phyloP scores from a whole-genome alignment of 2,329 filamentous ascomycete species.

The Biscogniauxia marginata region DNA sequence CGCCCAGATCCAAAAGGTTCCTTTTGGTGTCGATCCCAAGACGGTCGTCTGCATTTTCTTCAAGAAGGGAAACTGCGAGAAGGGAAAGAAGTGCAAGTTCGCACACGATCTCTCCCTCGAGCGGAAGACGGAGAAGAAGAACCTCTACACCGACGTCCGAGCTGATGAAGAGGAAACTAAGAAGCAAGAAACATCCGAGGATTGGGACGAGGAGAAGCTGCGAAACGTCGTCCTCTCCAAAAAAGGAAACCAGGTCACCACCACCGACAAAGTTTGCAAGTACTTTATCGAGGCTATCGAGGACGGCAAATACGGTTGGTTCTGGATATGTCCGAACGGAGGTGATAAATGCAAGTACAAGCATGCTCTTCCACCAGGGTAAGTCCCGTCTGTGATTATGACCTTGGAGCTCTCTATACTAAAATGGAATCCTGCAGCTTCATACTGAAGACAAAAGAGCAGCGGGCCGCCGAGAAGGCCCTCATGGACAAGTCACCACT shows the following conservation, averaged over 20 bases:
- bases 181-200: conserved; percentile 88
- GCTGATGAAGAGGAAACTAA: conserved; percentile 73
- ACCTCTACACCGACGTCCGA: conserved; percentile 82
- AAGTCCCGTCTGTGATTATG: conserved; percentile 40
- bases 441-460: conserved; percentile 95
- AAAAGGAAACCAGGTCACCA: conserved; percentile 93
- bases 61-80: conserved; percentile 97
- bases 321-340: conserved; percentile 96
- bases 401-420: conserved; percentile 2
- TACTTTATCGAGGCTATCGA: conserved; percentile 96
- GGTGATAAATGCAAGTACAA: conserved; percentile 98
- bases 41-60: conserved; percentile 94
- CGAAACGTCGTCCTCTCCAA: conserved; percentile 89
- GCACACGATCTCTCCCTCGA: conserved; percentile 87
- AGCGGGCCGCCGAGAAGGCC: conserved; percentile 92
- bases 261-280: conserved; percentile 99
- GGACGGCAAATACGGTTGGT: conserved; percentile 99
- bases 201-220: conserved; percentile 98
- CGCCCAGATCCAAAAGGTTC: conserved; percentile 94
- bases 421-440: conserved; percentile 62
- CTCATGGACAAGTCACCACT: conserved; percentile 93
- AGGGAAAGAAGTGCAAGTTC: conserved; percentile 98
- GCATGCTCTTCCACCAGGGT: conserved; percentile 93
- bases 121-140: conserved; percentile 89
- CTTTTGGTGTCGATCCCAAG: conserved; percentile 97